Percentiles rank a stretch among this genome's conserved stretches.
Conservation (phyloP, 352 stramenopile genomes). For the Pythium pyrilobum region DNA sequence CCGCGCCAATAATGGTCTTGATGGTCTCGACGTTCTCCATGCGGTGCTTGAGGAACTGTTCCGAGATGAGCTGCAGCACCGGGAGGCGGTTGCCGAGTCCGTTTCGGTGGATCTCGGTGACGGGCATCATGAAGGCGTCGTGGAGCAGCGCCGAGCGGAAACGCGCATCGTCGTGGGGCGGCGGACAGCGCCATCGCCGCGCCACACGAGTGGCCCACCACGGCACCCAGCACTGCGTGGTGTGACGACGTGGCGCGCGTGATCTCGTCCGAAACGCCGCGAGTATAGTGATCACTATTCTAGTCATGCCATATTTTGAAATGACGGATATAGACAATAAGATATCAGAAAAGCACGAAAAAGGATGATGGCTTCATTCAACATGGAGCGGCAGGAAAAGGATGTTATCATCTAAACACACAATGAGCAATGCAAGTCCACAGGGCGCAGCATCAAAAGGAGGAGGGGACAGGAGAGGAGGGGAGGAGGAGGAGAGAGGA, state of each 20-base stretch:
- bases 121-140: conserved; percentile 56
- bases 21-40: conserved; percentile 35
- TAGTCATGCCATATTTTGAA: no score
- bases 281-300: no score
- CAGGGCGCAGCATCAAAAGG: no score
- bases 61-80: conserved; percentile 54
- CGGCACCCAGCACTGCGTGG: conserved; percentile 23
- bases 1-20: conserved; percentile 26
- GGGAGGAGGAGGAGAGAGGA: not conserved
- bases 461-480: not conserved
- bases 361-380: conserved; percentile 2
- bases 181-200: conserved; percentile 43
- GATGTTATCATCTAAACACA: no score
- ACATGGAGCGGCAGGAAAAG: no score
- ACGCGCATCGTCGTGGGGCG: conserved; percentile 37
- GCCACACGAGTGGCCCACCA: conserved; percentile 55
- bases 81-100: conserved; percentile 34
- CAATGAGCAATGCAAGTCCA: no score
- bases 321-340: not conserved
- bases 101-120: conserved; percentile 29
- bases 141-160: conserved; percentile 43
- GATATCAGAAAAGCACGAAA: not conserved
- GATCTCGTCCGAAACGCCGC: conserved; percentile 33
- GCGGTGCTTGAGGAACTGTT: conserved; percentile 54
- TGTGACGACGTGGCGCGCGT: not conserved